Percentiles rank a stretch among this genome's conserved stretches.
Evolutionary conservation across 1,284 basidiomycete genomes (phyloP).

Genomic region (Melampsora abietis-canadensis): DNA sequence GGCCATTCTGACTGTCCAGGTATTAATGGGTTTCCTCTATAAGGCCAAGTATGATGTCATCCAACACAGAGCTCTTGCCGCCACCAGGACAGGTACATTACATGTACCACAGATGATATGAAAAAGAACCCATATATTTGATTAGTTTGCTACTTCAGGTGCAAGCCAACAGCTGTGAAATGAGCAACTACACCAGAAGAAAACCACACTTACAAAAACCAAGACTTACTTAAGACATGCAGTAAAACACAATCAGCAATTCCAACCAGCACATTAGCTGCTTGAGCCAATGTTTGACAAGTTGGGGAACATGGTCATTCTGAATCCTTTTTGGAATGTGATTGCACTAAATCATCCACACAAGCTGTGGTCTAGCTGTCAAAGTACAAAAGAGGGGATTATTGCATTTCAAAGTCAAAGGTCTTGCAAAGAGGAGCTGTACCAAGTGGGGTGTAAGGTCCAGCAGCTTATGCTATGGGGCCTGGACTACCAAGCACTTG

Average conservation of each 20-base stretch:
- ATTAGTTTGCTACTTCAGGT: neutral
- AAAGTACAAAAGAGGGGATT: slow-evolving; percentile 16
- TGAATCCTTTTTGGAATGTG: slow-evolving; percentile 12
- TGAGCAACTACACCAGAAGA: neutral
- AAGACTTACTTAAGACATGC: slow-evolving; percentile 8
- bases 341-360: neutral
- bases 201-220: neutral
- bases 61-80: too few relatives aligned
- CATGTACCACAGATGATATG: too few relatives aligned
- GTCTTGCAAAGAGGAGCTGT: too few relatives aligned
- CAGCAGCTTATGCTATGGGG: too few relatives aligned
- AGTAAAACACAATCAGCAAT: neutral
- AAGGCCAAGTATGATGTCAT: neutral
- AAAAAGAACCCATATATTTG: too few relatives aligned
- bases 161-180: neutral
- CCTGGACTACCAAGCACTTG: too few relatives aligned
- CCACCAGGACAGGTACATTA: too few relatives aligned
- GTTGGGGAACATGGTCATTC: neutral
- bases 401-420: neutral
- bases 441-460: too few relatives aligned
- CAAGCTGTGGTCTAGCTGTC: neutral
- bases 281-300: neutral
- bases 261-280: neutral
- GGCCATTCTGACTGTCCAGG: neutral
- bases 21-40: neutral